Base-by-base conservation (phyloP, 1,284 basidiomycete species). In the Apiotrichum gracile region DNA sequence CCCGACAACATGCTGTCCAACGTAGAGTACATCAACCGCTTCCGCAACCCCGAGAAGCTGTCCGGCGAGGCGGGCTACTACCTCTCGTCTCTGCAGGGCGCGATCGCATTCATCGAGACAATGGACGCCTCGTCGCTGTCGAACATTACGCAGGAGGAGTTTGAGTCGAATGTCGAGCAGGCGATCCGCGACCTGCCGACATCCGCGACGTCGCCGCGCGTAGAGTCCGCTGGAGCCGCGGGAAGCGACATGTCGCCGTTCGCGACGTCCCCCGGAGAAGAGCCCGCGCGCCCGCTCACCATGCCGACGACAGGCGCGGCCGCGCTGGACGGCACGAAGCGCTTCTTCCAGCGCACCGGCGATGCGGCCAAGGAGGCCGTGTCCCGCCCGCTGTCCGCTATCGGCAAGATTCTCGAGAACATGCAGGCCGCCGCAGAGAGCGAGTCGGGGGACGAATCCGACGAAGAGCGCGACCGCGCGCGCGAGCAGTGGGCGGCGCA, bases 1-100 rank as follows among this genome's bases (percentile, higher is more conserved):
- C 94, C 96, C 0, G 84, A 88, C 21, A 85, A 97, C 70, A 79
- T 99, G 42, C 79, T 97, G 24, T 97, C 92, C 2, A 99, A 98
- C 68, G 84, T 97, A 25, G 91, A 96, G 89, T 97, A 97, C 73
- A 97, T 98, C 68, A 91, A 86, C 64, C 85, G 94, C 19, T 99
- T 98, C 74, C 81, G 94, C 45, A 92, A 89, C 69, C 88, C 92
- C 0, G 80, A 81, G 6, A 92, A 92, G 67, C 77, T 97, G 25
- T 86, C 90, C 64, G 92, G 93, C 62, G 96, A 99, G 77, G 87
- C 90, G 10, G 96, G 93, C 0, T 98, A 99, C 73, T 98, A 99
- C 72, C 79, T 99, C 1, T 96, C 92, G 85, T 76, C 16, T 7
- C 31, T 25, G 21, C 57, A 90, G 87, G 90, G 88, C 31, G 89